Base-by-base conservation (phyloP, 352 stramenopile genomes). In the Phytophthora pini region DNA sequence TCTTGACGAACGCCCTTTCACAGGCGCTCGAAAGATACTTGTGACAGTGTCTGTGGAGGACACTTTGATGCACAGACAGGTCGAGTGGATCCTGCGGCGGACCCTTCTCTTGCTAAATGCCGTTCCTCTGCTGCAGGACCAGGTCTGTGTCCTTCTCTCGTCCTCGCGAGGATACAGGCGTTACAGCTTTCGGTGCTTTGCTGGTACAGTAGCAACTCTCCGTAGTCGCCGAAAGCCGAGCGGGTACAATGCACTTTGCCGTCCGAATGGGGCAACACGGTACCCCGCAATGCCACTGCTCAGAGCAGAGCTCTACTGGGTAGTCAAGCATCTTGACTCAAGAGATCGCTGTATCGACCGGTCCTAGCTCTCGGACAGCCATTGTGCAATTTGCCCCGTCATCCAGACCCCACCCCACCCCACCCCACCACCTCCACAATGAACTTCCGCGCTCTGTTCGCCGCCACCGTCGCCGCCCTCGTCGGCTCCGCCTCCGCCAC, bases 91-190 rank as follows among this genome's bases (percentile, higher is more conserved):
- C 47, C 44, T 50, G 24, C 27, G 2, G 27, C 32, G 9, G 32
- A 43, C 56, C 24, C 29, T 44, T 62, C 52, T 68, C 43, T 62
- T 39, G 50, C n/a, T 15, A 44, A 13, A 49, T 15, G 36, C 36
- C n/a, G 12, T 70, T 59, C 61, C 53, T 68, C 53, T 69, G 61
- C 39, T 69, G 47, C 53, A 69, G 49, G 55, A 65, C n/a, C 62
- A 70, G 62, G 65, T 31, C 36, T 15, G 10, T 34, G 55, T 38
- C 54, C 41, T 54, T 48, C 48, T 56, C 62, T 66, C 32, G 56
- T 45, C 43, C 39, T 32, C 8, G 3, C 13, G 15, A 50, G 61
- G 61, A 70, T 70, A 49, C 61, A 70, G 5, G 13, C 46, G 46
- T 52, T 40, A 51, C 46, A 54, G 29, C 40, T 58, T 49, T 49